A percentile compares a stretch with the other conserved stretches of the same genome.
Conservation (phyloP, 129 eudicot genomes). For the Ambrosia artemisiifolia region DNA sequence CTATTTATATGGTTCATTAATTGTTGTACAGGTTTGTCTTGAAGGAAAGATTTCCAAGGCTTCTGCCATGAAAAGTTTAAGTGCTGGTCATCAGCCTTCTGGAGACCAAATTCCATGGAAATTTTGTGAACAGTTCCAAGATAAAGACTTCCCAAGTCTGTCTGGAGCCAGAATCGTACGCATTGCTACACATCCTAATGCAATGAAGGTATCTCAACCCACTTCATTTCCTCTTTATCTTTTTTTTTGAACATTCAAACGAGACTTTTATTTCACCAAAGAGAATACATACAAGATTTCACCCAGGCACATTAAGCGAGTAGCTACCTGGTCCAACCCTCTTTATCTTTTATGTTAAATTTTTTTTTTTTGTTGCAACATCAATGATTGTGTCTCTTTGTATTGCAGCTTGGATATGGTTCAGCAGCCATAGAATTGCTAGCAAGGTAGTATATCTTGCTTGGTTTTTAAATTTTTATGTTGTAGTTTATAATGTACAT, state of each 20-base stretch:
- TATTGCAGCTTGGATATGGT: slow-evolving; percentile 90
- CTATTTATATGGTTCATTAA: neutral
- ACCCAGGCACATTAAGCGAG: no score
- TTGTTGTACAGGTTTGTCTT: slow-evolving; percentile 57
- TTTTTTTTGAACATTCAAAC: no score
- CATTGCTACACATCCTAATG: slow-evolving; percentile 97
- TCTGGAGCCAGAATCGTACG: slow-evolving; percentile 98
- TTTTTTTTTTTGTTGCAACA: neutral
- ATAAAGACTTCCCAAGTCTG: slow-evolving; percentile 88
- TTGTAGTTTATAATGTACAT: neutral
- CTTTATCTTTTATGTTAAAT: no score
- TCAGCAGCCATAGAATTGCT: slow-evolving; percentile 82
- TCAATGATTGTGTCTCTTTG: slow-evolving; percentile 1
- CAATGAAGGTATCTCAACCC: slow-evolving; percentile 61
- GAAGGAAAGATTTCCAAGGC: slow-evolving; percentile 83
- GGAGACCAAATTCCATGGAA: slow-evolving; percentile 99
- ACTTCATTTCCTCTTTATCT: neutral
- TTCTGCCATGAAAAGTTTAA: slow-evolving; percentile 72
- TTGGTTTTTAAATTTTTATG: neutral
- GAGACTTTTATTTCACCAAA: no score
- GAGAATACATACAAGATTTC: no score
- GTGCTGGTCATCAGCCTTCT: slow-evolving; percentile 70
- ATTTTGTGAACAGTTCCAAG: slow-evolving; percentile 72
- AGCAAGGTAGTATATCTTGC: slow-evolving; percentile 49
- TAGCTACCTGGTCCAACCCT: no score